Base-by-base conservation (phyloP, 2,329 filamentous ascomycete genomes). In the Aspergillus awamori region DNA sequence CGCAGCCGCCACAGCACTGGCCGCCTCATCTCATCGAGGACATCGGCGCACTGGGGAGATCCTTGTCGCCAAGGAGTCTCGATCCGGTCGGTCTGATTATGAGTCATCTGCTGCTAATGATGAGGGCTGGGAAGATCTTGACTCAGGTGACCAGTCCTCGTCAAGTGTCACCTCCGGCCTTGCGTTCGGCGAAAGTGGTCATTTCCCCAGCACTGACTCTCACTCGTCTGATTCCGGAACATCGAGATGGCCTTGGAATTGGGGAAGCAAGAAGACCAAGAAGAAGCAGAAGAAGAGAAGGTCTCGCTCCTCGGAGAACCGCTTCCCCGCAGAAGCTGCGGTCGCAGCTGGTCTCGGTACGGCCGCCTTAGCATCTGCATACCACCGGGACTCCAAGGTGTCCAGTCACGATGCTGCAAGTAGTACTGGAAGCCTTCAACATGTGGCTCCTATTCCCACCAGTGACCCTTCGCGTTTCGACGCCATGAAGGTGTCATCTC, bases 371-470 rank as follows among this genome's bases (percentile, higher is more conserved):
- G 78, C 70, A 56, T 73, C 79, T 53, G 69, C 74, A 45, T 67
- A 72, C 71, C 70, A 65, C 72, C 69, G 74, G 71, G 64, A 65
- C 36, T 28, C 59, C 8, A 60, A 53, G 43, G 52, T 41, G 11
- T 65, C 69, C 28, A 70, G 67, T 26, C 60, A 69, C 6, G 64
- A 72, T 56, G 69, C 71, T 24, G 65, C 71, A 61, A 82, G 78
- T 63, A 79, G 76, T 66, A 72, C 74, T 49, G 81, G 73, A 65
- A 81, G 78, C 63, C 79, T 82, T 45, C 70, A 89, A 69, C 82
- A 85, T 30, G 84, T 92, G 36, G 88, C 88, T 66, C 86, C 91
- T 7, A 78, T 89, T 33, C 85, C 88, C 4, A 88, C 88, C 1
- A 83, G 83, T 3, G 90, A 93, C 65, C 86, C 87, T 6, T 81